Evolutionary conservation across 2,329 filamentous ascomycete genomes (phyloP), one percentile per base, ranked within the genome.

Genomic region (Cladophialophora carrionii): DNA sequence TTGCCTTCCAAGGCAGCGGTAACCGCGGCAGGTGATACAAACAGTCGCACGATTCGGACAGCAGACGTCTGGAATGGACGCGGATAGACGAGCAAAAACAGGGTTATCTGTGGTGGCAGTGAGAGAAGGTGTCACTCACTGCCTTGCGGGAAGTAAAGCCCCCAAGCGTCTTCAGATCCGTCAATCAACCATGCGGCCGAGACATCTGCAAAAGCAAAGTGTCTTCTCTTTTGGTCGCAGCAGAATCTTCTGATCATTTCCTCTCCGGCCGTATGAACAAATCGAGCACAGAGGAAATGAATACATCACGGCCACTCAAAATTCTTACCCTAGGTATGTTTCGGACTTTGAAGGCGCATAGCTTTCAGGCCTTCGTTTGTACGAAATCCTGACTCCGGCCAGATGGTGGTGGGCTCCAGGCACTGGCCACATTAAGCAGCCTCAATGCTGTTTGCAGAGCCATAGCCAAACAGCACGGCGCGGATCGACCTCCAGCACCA

Each of bases 401-500:
- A 67, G 62, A 68, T 59, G 68, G 68, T 22, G 63, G 63, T 37
- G 68, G 68, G n/a, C 58, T 70, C 14, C 68, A 70, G 41, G 68
- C 65, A 24, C 51, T 70, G 57, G 53, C 58, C 37, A 70, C 63
- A 29, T 53, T 70, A 26, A 70, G 65, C 61, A 65, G 61, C 46
- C 51, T 70, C 48, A 65, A 64, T 37, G 61, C 64, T 22, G 58
- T 68, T 9, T 70, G 68, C 34, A 62, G 61, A 51, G 61, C 62
- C 3, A 66, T 70, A 22, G 68, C 68, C 24, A 59, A 64, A 31
- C 55, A 65, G 22, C 65, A 69, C 43, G 52, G 57, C n/a, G 52
- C 55, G 12, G 46, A 61, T 14, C 53, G 61, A 57, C 37, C 43
- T 46, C 61, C 65, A 22, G 62, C 63, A 9, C 68, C 68, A 24